Evolutionary conservation across 768 basidiomycete species (phyloP), one percentile per base, ranked within the genome.

Genomic region (Tylopilus intermedius): DNA sequence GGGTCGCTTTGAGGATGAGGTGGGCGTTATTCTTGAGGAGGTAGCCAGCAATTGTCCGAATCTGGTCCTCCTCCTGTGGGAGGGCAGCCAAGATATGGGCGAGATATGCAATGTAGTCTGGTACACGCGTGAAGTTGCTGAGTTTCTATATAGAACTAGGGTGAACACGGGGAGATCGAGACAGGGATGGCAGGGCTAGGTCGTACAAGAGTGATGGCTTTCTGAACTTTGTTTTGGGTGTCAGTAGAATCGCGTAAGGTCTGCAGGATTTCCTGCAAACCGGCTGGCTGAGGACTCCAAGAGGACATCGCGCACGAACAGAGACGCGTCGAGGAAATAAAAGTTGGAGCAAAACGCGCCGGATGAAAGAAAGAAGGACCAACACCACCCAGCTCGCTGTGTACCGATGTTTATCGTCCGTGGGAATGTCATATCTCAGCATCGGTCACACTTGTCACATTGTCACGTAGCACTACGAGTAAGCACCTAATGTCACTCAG

Each of bases 91-190:
- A 83, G 74, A 97, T 94, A 69, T 94, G 90, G 21, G 89, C 89
- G 58, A 99, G 84, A 79, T 99, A 98, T 52, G 88, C 94, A 55
- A 93, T 86, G 70, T 96, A 98, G 70, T 96, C 93, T 43, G 94
- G 90, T 58, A 86, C 85, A 63, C 85, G 84, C 66, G 90, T 86
- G 71, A 90, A 93, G 56, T 75, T 79, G 69, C 89, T 91, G 58
- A 94, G 79, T 88, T 90, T 91, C 90, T 93, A 61, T 6, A 53
- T 21, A 42, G 55, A 59, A 54, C 47, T 45, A 45, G 50, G 43
- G 56, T 69, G 59, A 62, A 55, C 57, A 53, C 39, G 47, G 51
- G 33, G 33, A 53, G 58, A 58, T 60, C 52, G 56, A 56, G 38
- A 53, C 24, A 45, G 53, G 49, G 49, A 54, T 59, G 58, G 24